Evolutionary conservation across 768 basidiomycete genomes (phyloP).

Genomic region (Lactarius quietus): DNA sequence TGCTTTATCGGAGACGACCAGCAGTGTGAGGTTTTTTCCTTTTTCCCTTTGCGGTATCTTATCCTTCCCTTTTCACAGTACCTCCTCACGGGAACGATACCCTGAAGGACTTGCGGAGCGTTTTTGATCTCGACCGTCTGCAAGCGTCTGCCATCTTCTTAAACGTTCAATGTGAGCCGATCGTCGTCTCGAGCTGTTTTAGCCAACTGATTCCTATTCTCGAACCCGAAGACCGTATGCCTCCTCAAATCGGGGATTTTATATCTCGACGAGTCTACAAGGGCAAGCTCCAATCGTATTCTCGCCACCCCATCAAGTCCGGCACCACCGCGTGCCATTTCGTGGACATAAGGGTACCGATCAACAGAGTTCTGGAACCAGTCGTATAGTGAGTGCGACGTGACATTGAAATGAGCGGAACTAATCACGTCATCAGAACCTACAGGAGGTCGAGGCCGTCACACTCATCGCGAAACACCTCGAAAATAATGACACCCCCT

Average conservation of each 20-base stretch:
- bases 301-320: slow-evolving; percentile 47
- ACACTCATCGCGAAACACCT: slow-evolving; percentile 56
- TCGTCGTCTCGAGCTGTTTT: slow-evolving; percentile 8
- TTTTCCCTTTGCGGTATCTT: background rate
- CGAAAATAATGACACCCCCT: slow-evolving; percentile 46
- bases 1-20: slow-evolving; percentile 44
- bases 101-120: slow-evolving; percentile 58
- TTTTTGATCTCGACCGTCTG: slow-evolving; percentile 75
- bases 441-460: slow-evolving; percentile 51
- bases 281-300: slow-evolving; percentile 50
- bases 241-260: slow-evolving; percentile 69
- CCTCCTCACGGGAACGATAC: slow-evolving; percentile 79
- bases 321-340: slow-evolving; percentile 54
- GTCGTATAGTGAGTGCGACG: slow-evolving; percentile 1
- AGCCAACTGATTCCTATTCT: slow-evolving; percentile 1
- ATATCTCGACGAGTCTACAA: slow-evolving; percentile 70
- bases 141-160: slow-evolving; percentile 48
- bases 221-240: slow-evolving; percentile 66
- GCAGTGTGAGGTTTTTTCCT: slow-evolving; percentile 34
- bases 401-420: background rate
- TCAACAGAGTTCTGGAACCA: slow-evolving; percentile 22
- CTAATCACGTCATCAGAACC: slow-evolving; percentile 47
- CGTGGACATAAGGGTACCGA: slow-evolving; percentile 53
- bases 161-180: slow-evolving; percentile 67
- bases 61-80: slow-evolving; percentile 43